These are phyloP conservation scores for Torrubiella hemipterigena DNA, from an alignment of 2,329 filamentous ascomycete species.

Conservation along the genomic window DNA sequence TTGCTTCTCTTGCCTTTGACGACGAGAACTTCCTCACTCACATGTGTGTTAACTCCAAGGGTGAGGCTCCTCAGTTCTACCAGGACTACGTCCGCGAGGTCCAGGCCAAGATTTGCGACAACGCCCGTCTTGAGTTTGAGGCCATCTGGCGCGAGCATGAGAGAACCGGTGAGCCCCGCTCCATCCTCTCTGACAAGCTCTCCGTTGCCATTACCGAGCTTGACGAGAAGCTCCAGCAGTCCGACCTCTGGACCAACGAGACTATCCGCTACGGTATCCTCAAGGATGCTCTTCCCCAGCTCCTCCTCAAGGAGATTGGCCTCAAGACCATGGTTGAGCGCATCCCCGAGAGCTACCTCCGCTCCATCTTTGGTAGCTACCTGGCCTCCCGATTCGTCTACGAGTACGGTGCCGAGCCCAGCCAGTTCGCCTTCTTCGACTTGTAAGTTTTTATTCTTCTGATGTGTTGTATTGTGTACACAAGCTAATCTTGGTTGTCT, in stretches of 20 bases:
- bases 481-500: too few relatives aligned
- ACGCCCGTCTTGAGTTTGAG: constrained; percentile 89
- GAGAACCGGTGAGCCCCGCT: constrained; percentile 65
- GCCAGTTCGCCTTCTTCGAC: constrained; percentile 96
- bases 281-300: constrained; percentile 70
- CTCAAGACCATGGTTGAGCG: constrained; percentile 76
- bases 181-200: constrained; percentile 82
- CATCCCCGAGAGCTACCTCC: constrained; percentile 84
- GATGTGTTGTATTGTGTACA: constrained; percentile 7
- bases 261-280: constrained; percentile 68
- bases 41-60: constrained; percentile 74
- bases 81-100: constrained; percentile 84
- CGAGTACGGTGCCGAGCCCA: constrained; percentile 81
- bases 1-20: constrained; percentile 89
- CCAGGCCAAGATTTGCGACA: constrained; percentile 80
- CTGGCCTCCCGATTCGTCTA: constrained; percentile 94
- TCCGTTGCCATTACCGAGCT: constrained; percentile 90
- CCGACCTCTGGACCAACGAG: constrained; percentile 79
- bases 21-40: constrained; percentile 78
- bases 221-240: constrained; percentile 90
- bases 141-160: constrained; percentile 95
- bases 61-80: constrained; percentile 81
- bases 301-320: constrained; percentile 81
- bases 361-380: constrained; percentile 92
- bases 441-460: constrained; percentile 65